A percentile compares a stretch with the other conserved stretches of the same genome.
These are phyloP conservation scores for Candida sp. DNA, from an alignment of 1,139 yeast species.

Conservation along the genomic window DNA sequence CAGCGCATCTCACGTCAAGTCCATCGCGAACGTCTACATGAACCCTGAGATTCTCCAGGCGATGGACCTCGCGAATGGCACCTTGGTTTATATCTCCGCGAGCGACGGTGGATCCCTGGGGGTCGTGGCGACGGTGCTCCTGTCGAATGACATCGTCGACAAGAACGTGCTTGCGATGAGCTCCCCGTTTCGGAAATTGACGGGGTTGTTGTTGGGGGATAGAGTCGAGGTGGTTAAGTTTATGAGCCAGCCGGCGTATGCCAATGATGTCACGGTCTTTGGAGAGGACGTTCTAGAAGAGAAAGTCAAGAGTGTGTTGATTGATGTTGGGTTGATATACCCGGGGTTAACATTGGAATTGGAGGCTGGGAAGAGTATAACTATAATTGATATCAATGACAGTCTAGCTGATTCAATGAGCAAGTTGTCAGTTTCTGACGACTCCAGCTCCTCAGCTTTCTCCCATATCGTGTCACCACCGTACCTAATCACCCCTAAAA, in stretches of 20 bases:
- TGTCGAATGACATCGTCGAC: slow-evolving; percentile 41
- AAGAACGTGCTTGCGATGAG: slow-evolving; percentile 62
- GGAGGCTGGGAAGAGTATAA: slow-evolving; percentile 12
- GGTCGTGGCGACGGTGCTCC: slow-evolving; percentile 49
- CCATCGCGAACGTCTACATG: slow-evolving; percentile 47
- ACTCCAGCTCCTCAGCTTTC: background rate
- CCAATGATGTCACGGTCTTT: slow-evolving; percentile 27
- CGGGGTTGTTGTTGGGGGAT: slow-evolving; percentile 75
- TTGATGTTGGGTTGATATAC: slow-evolving; percentile 56
- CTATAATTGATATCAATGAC: slow-evolving; percentile 27
- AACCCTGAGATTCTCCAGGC: slow-evolving; percentile 57
- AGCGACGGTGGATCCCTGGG: slow-evolving; percentile 48
- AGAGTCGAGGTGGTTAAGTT: slow-evolving; percentile 56
- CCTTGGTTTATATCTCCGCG: slow-evolving; percentile 54
- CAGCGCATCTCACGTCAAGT: slow-evolving; percentile 27
- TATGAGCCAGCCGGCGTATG: slow-evolving; percentile 54
- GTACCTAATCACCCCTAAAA: slow-evolving; percentile 44
- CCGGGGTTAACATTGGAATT: slow-evolving; percentile 50
- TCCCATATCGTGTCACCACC: slow-evolving; percentile 45
- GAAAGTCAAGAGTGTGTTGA: slow-evolving; percentile 26
- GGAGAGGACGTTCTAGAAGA: slow-evolving; percentile 11
- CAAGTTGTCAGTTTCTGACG: slow-evolving; percentile 25
- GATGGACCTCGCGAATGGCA: slow-evolving; percentile 57
- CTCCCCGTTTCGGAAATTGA: slow-evolving; percentile 48
- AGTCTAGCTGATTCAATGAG: slow-evolving; percentile 27